Evolutionary conservation across 2,329 filamentous ascomycete genomes (phyloP).

Genomic region (Pseudogymnoascus sp.): DNA sequence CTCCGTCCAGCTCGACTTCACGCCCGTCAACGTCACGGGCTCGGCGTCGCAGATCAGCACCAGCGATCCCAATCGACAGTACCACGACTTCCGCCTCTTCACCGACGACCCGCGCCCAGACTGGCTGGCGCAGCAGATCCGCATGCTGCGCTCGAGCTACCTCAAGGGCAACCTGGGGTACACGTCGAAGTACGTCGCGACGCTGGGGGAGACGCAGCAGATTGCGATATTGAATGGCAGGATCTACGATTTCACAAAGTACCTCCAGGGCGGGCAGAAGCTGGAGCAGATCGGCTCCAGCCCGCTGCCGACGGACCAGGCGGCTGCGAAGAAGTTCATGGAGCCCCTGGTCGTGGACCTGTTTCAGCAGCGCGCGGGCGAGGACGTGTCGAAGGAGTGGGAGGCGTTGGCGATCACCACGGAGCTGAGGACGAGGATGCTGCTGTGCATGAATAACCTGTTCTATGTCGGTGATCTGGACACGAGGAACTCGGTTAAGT

Average conservation of each 20-base stretch:
- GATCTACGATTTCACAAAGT: constrained; percentile 85
- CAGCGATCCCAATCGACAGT: constrained; percentile 65
- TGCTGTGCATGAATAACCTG: constrained; percentile 79
- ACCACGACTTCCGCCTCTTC: constrained; percentile 87
- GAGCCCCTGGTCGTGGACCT: constrained; percentile 61
- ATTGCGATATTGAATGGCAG: constrained; percentile 71
- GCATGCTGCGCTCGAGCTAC: constrained; percentile 66
- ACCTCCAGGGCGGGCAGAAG: constrained; percentile 65
- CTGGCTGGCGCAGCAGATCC: constrained; percentile 89
- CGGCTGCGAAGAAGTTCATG: constrained; percentile 61
- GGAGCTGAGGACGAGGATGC: constrained; percentile 57
- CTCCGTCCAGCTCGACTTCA: constrained; percentile 78
- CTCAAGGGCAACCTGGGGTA: constrained; percentile 85
- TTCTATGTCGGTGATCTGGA: constrained; percentile 66
- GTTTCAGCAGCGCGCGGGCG: constrained; percentile 67
- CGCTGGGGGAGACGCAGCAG: constrained; percentile 52
- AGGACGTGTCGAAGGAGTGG: constrained; percentile 80
- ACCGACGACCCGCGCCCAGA: constrained; percentile 75
- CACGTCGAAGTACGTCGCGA: constrained; percentile 66
- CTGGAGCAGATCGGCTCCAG: constrained; percentile 49
- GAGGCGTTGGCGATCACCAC: constrained; percentile 54
- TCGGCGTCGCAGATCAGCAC: constrained; percentile 55
- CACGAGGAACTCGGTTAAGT: constrained; percentile 56
- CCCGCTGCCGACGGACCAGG: constrained; percentile 30
- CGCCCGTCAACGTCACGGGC: constrained; percentile 64